Evolutionary conservation across 106 monocot species (phyloP).

Genomic region (Acorus calamus): DNA sequence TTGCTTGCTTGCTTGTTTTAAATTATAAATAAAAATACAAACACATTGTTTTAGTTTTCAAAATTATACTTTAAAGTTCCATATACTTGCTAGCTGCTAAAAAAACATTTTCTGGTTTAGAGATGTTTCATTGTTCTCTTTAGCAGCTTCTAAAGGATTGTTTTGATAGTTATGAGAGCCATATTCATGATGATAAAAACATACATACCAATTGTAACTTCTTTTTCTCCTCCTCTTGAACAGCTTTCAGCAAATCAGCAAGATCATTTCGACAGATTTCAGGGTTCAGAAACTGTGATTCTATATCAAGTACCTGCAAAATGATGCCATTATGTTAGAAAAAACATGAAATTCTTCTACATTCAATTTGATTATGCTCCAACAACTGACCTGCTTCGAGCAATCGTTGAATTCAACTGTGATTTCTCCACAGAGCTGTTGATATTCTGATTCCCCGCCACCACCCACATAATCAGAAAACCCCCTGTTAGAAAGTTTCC

Average conservation of each 20-base stretch:
- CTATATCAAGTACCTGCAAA: slow-evolving; percentile 87
- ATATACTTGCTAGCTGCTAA: too few species aligned
- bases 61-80: too few species aligned
- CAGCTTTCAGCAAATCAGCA: slow-evolving; percentile 49
- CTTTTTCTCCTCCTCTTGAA: slow-evolving; percentile 78
- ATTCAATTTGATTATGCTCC: neutral
- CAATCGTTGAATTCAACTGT: slow-evolving; percentile 90
- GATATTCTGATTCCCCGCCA: slow-evolving; percentile 67
- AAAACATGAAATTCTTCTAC: neutral
- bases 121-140: too few species aligned
- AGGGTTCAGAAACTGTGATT: slow-evolving; percentile 47
- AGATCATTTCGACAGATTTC: slow-evolving; percentile 73
- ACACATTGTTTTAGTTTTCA: too few species aligned
- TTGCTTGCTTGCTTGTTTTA: too few species aligned
- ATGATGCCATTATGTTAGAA: neutral
- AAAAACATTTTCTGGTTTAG: too few species aligned
- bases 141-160: too few species aligned
- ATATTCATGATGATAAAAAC: neutral
- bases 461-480: slow-evolving; percentile 72
- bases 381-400: slow-evolving; percentile 58
- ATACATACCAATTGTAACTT: slow-evolving; percentile 69
- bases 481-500: slow-evolving; percentile 36
- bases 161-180: neutral
- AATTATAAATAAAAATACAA: too few species aligned
- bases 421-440: slow-evolving; percentile 72